Percentiles rank a stretch among this genome's conserved stretches.
phyloP scores from a whole-genome alignment of 345 rosid genomes.

The Lepidium africanum region DNA sequence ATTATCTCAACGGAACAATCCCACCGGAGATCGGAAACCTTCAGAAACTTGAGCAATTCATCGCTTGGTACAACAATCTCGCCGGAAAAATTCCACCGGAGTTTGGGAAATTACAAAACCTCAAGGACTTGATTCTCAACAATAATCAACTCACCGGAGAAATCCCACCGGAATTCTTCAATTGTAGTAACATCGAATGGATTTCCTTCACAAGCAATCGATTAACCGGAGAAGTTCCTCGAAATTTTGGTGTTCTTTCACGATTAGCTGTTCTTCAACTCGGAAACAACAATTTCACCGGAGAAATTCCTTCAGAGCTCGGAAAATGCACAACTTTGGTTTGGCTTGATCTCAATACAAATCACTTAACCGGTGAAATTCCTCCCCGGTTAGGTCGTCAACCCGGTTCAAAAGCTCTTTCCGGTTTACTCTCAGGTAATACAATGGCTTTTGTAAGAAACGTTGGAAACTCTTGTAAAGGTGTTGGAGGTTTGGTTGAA shows the following conservation, averaged over 20 bases:
- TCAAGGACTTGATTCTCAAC: constrained; percentile 79
- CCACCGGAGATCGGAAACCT: constrained; percentile 76
- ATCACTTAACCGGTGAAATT: constrained; percentile 83
- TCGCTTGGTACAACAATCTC: constrained; percentile 85
- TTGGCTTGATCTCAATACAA: constrained; percentile 88
- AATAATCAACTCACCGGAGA: constrained; percentile 74
- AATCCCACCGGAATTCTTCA: constrained; percentile 69
- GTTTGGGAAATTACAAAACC: constrained; percentile 59
- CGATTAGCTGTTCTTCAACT: constrained; percentile 89
- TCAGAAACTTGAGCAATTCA: constrained; percentile 74
- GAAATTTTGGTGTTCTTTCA: constrained; percentile 54
- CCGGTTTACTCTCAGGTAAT: constrained; percentile 73
- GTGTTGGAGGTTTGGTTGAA: constrained; percentile 88
- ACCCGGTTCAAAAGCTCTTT: constrained; percentile 71
- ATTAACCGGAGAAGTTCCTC: constrained; percentile 59
- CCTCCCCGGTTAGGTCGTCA: constrained; percentile 86
- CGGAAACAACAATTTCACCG: constrained; percentile 80
- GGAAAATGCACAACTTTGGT: constrained; percentile 84
- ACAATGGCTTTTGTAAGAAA: constrained; percentile 84
- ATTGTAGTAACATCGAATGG: constrained; percentile 89
- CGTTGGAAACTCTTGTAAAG: constrained; percentile 92
- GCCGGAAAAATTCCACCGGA: constrained; percentile 75
- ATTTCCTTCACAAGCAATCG: constrained; percentile 80
- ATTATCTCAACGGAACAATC: constrained; percentile 75
- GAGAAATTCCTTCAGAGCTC: constrained; percentile 77